A percentile compares a stretch with the other conserved stretches of the same genome.
Conservation (phyloP, 192 early-diverging fungal species). For the Phlyctochytrium planicorne region DNA sequence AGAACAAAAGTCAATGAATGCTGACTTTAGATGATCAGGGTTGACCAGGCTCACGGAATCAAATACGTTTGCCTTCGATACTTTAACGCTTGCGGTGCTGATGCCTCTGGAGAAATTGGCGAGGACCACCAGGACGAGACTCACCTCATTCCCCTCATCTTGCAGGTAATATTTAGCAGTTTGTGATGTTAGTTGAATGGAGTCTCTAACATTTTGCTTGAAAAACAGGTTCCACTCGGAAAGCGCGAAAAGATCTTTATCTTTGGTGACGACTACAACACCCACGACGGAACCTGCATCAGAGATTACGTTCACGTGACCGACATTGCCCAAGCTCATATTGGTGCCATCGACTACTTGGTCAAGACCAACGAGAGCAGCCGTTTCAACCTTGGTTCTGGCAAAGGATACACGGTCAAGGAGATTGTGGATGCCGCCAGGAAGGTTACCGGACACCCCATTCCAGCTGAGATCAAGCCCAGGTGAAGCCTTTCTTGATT, state of each 20-base stretch:
- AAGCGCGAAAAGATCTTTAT: constrained; percentile 79
- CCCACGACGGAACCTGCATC: constrained; percentile 87
- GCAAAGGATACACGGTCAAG: constrained; percentile 88
- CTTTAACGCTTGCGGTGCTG: constrained; percentile 95
- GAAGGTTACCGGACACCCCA: constrained; percentile 73
- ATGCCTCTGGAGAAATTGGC: constrained; percentile 86
- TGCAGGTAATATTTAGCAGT: constrained; percentile 48
- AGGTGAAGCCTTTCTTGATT: constrained; percentile 33
- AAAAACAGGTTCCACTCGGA: constrained; percentile 70
- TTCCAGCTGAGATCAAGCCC: constrained; percentile 67
- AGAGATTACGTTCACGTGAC: constrained; percentile 96
- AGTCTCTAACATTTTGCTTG: background rate
- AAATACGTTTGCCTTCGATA: constrained; percentile 68
- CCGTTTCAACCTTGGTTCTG: constrained; percentile 90
- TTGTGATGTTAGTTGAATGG: background rate
- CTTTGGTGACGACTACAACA: constrained; percentile 93
- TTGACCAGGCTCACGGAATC: constrained; percentile 48
- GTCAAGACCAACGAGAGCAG: constrained; percentile 57
- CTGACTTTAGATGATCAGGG: background rate
- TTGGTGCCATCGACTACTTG: constrained; percentile 73
- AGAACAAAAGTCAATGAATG: background rate
- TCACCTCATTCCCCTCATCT: constrained; percentile 88
- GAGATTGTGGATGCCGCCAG: constrained; percentile 86
- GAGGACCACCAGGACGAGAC: constrained; percentile 87
- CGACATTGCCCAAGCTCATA: constrained; percentile 88